Evolutionary conservation across 2,329 filamentous ascomycete species (phyloP), one percentile per base, ranked within the genome.

Genomic region (Sphaerulina populicola): DNA sequence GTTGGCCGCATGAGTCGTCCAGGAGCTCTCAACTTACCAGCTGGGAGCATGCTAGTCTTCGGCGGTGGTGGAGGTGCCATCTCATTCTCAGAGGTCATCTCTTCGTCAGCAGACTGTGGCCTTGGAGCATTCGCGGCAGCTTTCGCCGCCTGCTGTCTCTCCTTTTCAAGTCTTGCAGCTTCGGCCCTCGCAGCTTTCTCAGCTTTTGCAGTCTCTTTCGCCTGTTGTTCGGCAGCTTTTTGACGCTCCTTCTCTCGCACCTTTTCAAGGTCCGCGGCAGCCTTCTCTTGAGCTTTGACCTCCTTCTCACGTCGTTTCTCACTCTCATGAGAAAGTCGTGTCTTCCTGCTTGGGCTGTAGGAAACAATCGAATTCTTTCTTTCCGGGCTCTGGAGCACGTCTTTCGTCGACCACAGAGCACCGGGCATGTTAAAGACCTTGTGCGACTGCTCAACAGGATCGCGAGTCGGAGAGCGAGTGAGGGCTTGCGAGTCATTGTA

Each of bases 201-300:
- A 35, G 56, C 58, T 36, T 60, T 60, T 11, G 65, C 63, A 10
- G 45, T 64, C 44, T 62, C 61, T 53, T 75, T 72, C 37, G 78
- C 75, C 61, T 77, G 80, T 52, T 79, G 77, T 5, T 74, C 71
- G 2, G 72, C 70, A 36, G 80, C 85, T 64, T 85, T 86, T 58
- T 84, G 79, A 5, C 83, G 76, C 63, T 88, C 83, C 67, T 85
- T 83, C 59, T 82, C 79, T 7, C 84, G 79, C 39, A 77, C 80
- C 61, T 82, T 85, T 57, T 85, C 81, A 2, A 86, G 71, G 62
- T 81, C 83, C 18, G 82, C 81, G 12, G 76, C 77, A 58, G 79
- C 73, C 21, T 76, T 76, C 58, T 79, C 77, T 40, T 80, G 75
- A 57, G 86, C 82, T 63, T 81, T 85, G 6, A 70, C 67, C 50